Evolutionary conservation across 192 early-diverging fungal species (phyloP).

Genomic region (Oehlia diaphana): DNA sequence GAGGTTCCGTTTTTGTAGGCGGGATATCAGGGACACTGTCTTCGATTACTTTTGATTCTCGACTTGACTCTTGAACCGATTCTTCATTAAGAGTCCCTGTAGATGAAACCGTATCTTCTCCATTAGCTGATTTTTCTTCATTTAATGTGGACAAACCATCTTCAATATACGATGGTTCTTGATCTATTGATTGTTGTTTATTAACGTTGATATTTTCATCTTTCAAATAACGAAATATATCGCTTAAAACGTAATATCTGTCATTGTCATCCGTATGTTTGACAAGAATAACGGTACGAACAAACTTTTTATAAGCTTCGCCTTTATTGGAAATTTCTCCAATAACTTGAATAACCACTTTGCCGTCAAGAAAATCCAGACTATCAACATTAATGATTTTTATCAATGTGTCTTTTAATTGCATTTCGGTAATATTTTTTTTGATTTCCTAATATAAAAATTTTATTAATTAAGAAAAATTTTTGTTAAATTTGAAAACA

Average conservation of each 20-base stretch:
- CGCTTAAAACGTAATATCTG: constrained; percentile 87
- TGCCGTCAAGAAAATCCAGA: constrained; percentile 69
- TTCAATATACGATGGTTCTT: constrained; percentile 30
- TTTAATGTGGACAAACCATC: constrained; percentile 36
- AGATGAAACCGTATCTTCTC: neutral
- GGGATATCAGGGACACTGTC: constrained; percentile 29
- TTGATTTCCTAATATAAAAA: constrained; percentile 73
- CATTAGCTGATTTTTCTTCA: constrained; percentile 12
- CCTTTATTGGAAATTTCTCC: constrained; percentile 90
- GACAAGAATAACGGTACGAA: constrained; percentile 89
- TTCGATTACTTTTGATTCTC: constrained; percentile 18
- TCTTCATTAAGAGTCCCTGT: constrained; percentile 24
- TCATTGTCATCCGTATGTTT: constrained; percentile 72
- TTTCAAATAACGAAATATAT: constrained; percentile 93
- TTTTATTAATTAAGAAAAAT: neutral
- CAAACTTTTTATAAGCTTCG: constrained; percentile 80
- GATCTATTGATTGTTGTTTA: constrained; percentile 7
- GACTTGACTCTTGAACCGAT: constrained; percentile 3
- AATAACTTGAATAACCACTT: constrained; percentile 88
- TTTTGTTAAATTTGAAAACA: neutral
- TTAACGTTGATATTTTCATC: constrained; percentile 70
- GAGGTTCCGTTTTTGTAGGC: constrained; percentile 22
- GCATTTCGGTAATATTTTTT: constrained; percentile 67
- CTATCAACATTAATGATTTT: constrained; percentile 86
- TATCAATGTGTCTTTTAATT: constrained; percentile 86